Evolutionary conservation across 2,329 filamentous ascomycete genomes (phyloP), one percentile per base, ranked within the genome.

Genomic region (Tricladium varicosporioides): DNA sequence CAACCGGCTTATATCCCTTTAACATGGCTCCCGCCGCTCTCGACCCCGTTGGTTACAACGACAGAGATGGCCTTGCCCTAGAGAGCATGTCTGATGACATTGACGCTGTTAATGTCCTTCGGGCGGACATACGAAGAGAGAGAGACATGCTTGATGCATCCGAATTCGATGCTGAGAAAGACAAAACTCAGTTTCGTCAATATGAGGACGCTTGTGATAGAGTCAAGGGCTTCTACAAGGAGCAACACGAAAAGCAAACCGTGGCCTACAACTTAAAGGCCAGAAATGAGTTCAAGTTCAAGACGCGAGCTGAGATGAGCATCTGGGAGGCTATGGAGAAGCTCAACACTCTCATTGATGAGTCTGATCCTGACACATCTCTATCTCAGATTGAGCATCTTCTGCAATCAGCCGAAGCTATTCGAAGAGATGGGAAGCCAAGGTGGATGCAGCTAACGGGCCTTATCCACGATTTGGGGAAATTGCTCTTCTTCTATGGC

Each of bases 281-380:
- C 13, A 89, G 92, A 54, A 85, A 88, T 65, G 76, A 81, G 54
- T 90, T 91, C 76, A 77, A 85, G 72, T 80, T 79, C 62, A 82
- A 85, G 60, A 82, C 82, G 1, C 84, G 88, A 15, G 69, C 67
- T 43, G 81, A 88, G 72, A 91, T 96, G 89, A 88, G 86, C 60
- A 81, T 96, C 71, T 96, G 91, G 92, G 80, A 95, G 72, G 92
- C 92, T 16, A 94, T 96, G 76, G 90, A 95, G 81, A 92, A 91
- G 75, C 86, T 96, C 69, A 91, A 96, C 80, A 91, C 88, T 0
- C 82, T 96, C 52, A 89, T 96, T 72, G 92, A 96, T 75, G 89
- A 95, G 74, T 92, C 87, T 16, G 92, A 96, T 76, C 92, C 92
- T 1, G 91, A 96, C 76, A 96, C 92, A 47, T 85, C 83, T 48